Evolutionary conservation across 164 flowering plant species (phyloP), one percentile per base, ranked within the genome.

Genomic region (Berberis thunbergii): DNA sequence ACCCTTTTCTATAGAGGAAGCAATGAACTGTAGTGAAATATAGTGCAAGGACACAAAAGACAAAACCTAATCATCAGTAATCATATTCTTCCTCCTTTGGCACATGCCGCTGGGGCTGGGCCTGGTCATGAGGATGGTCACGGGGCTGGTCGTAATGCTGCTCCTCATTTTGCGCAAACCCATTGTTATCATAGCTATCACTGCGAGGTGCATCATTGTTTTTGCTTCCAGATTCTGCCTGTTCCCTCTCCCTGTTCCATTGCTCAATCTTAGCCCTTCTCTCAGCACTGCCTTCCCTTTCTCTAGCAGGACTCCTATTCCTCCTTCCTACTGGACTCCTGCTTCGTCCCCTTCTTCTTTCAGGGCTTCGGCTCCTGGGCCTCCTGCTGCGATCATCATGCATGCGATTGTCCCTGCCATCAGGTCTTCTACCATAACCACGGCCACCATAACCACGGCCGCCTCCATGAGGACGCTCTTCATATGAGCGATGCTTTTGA

Each of bases 281-380:
- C n/a, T 10, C 54, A 7, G 11, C 54, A 50, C 54, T 50, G 3
- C 54, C 54, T 10, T 50, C 54, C n/a, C 54, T 50, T 10, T 7
- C 75, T 26, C 12, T 11, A 52, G 49, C 54, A 50, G 54, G 54
- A 50, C 54, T 50, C 1, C 54, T 50, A 3, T 10, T 10, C 1
- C n/a, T 50, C 11, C n/a, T 1, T 10, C 54, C n/a, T 6, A 7
- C 12, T 3, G 12, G 11, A 4, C 54, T 50, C 10, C 13, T 7
- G 11, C 54, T 50, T 50, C 54, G 54, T 10, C 3, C 87, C 66
- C 88, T 81, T 61, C 85, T 52, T 3, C 70, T 79, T 2, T 73
- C 77, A 65, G 94, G 97, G 63, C 96, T 89, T 43, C 60, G 69
- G 73, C 87, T 88, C 63, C 85, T 74, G 41, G 70, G 84, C 71